These are phyloP conservation scores for Arabidopsis arenosa DNA, from an alignment of 345 rosid genomes.

Conservation along the genomic window DNA sequence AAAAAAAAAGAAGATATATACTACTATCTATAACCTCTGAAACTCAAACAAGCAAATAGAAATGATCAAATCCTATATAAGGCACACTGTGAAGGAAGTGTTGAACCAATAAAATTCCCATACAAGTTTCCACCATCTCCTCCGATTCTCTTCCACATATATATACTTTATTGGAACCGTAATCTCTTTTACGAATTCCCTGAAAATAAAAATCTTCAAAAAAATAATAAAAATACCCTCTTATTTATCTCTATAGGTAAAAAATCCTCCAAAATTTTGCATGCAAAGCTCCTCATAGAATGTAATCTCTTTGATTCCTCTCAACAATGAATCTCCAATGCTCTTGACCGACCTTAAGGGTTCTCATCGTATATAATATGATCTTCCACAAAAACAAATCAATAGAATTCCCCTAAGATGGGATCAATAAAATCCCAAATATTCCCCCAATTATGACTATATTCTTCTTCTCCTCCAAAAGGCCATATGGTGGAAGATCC, in stretches of 20 bases:
- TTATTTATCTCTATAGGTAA: conserved; percentile 19
- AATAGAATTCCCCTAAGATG: conserved; percentile 41
- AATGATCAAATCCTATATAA: conserved; percentile 9
- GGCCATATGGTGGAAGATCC: conserved; percentile 71
- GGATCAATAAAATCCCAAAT: conserved; percentile 73
- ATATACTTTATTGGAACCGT: conserved; percentile 43
- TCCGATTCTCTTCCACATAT: conserved; percentile 10
- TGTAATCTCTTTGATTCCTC: conserved; percentile 29
- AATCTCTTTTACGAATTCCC: conserved; percentile 33
- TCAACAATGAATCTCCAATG: conserved; percentile 16
- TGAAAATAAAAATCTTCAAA: conserved; percentile 10
- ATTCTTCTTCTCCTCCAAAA: conserved; percentile 65
- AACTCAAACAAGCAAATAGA: conserved; percentile 27
- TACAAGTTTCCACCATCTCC: conserved; percentile 19
- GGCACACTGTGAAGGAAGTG: background rate
- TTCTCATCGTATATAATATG: conserved; percentile 16
- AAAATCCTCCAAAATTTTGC: conserved; percentile 36
- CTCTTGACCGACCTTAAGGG: background rate
- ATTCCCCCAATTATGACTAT: conserved; percentile 48
- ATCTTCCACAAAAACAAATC: conserved; percentile 16
- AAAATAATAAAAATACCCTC: conserved; percentile 17
- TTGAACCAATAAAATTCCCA: conserved; percentile 31
- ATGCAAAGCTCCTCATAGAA: conserved; percentile 36
- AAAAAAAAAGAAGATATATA: background rate
- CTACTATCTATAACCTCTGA: background rate